Evolutionary conservation across 2,329 filamentous ascomycete genomes (phyloP).

Genomic region (Penicillium sp.): DNA sequence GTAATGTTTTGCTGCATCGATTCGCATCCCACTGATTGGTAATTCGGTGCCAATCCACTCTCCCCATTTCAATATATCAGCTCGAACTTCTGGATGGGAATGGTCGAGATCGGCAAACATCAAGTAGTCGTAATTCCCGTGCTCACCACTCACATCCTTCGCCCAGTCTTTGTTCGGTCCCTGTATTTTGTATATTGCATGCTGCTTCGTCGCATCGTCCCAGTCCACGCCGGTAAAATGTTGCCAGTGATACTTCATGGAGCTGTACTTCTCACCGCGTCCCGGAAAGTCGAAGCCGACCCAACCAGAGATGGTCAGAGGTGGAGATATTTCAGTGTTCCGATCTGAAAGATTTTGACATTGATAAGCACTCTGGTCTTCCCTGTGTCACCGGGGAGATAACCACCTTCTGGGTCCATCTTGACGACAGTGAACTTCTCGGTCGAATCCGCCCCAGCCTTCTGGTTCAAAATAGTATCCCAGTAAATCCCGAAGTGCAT

Average conservation of each 20-base stretch:
- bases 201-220: constrained; percentile 56
- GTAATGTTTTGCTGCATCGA: constrained; percentile 73
- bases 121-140: constrained; percentile 67
- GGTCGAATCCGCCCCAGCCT: constrained; percentile 64
- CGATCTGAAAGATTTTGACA: constrained; percentile 46
- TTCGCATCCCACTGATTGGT: constrained; percentile 63
- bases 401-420: constrained; percentile 55
- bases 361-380: neutral
- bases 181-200: constrained; percentile 66
- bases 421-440: constrained; percentile 64
- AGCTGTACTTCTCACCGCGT: constrained; percentile 59
- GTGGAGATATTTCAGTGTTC: constrained; percentile 53
- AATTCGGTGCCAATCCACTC: constrained; percentile 64
- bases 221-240: constrained; percentile 70
- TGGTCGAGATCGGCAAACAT: constrained; percentile 74
- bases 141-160: constrained; percentile 59
- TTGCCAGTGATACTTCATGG: constrained; percentile 63
- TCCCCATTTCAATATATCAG: constrained; percentile 66
- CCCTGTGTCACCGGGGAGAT: neutral
- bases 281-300: constrained; percentile 66
- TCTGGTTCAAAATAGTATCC: constrained; percentile 72
- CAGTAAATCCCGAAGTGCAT: constrained; percentile 61
- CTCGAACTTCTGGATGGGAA: constrained; percentile 60
- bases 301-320: constrained; percentile 67
- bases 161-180: constrained; percentile 66